phyloP scores from a whole-genome alignment of 306 rosid species.

The Glycine latifolia region DNA sequence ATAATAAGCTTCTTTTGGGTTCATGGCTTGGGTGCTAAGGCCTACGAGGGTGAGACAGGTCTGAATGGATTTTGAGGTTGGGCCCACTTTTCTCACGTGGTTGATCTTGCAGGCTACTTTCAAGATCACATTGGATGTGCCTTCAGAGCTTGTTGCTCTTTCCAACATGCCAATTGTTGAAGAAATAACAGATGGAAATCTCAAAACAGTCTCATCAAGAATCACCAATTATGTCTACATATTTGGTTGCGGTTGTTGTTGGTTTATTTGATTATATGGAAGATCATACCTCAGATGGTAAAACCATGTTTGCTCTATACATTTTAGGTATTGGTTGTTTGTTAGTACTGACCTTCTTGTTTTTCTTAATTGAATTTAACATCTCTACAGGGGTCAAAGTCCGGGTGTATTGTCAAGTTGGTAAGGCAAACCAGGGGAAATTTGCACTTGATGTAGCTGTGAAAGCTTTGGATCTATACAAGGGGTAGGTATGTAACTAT shows the following conservation, averaged over 20 bases:
- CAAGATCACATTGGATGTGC: conserved; percentile 89
- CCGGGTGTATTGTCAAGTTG: conserved; percentile 90
- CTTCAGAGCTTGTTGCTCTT: conserved; percentile 78
- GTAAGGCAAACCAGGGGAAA: conserved; percentile 84
- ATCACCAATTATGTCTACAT: conserved; percentile 94
- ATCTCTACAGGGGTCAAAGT: conserved; percentile 84
- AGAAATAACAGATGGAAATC: conserved; percentile 69
- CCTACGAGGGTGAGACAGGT: neutral
- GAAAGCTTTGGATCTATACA: conserved; percentile 74
- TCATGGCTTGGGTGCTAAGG: conserved; percentile 36
- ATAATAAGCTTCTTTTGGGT: conserved; percentile 34
- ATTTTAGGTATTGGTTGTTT: conserved; percentile 11
- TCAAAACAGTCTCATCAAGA: conserved; percentile 78
- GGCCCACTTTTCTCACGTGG: neutral
- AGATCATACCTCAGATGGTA: conserved; percentile 90
- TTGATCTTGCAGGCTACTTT: conserved; percentile 81
- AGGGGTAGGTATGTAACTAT: conserved; percentile 63
- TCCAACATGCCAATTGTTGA: conserved; percentile 93
- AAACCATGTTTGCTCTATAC: conserved; percentile 29
- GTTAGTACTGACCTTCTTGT: neutral
- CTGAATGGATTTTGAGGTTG: conserved; percentile 41
- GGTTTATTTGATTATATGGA: conserved; percentile 94
- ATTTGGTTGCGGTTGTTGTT: conserved; percentile 89
- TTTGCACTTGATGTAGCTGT: conserved; percentile 91
- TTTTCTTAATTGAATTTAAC: conserved; percentile 38